Evolutionary conservation across 1,284 basidiomycete species (phyloP), one percentile per base, ranked within the genome.

Genomic region (Boletellus sp.): DNA sequence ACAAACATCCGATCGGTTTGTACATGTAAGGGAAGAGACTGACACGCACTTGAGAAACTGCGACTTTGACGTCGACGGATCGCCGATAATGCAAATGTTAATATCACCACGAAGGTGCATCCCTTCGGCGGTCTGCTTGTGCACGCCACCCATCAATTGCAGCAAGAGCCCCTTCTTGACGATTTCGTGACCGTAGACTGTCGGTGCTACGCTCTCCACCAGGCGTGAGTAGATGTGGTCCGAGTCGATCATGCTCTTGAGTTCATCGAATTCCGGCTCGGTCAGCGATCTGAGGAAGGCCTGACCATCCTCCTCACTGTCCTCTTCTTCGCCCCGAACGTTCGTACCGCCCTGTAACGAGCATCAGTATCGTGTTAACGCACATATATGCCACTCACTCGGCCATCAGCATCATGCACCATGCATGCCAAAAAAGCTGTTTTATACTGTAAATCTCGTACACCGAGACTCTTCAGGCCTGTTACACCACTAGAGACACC

Each of bases 111-210:
- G 86, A 18, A 99, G 79, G 68, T 98, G 85, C 82, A 99, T 99
- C 42, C 97, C 97, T 70, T 99, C 97, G 0, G 80, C 76, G 0
- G 96, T 99, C 67, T 94, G 85, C 70, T 99, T 99, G 75, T 99
- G 96, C 12, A 99, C 96, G 41, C 97, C 97, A n/a, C 97, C 96
- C 92, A 99, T 93, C 40, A 99, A 82, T 68, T 99, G 97, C 13
- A 99, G 78, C n/a, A 99, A 74, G 36, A 99, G 80, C 10, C 97
- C 97, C 71, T 99, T 99, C 76, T 99, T 99, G 61, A 97, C 94
- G 50, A 97, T 95, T 65, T 98, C 95, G 68, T 97, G 95, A 0
- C 94, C 96, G 63, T 98, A 99, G 1, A 99, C 96, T 0, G 97
- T 98, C 1, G 97, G 97, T 2, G 97, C 97, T 56, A 99, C 97